Conservation (phyloP, 2,329 filamentous ascomycete genomes). For the Trichothecium roseum region DNA sequence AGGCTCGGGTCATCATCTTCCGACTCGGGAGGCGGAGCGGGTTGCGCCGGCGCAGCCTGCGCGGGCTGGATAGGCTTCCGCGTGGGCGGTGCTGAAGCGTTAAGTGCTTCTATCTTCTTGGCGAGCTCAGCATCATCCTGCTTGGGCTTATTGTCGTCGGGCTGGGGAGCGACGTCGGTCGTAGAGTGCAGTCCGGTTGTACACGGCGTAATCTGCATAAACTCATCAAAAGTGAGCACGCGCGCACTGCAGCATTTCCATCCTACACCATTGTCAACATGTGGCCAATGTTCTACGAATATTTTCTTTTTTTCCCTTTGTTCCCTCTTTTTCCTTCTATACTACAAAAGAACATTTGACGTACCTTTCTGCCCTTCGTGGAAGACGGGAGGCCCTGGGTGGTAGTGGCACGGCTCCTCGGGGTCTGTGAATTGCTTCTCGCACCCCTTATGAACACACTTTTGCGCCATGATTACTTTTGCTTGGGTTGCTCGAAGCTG, state of each 20-base stretch:
- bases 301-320: neutral
- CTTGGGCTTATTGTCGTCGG: constrained; percentile 50
- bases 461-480: constrained; percentile 56
- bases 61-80: constrained; percentile 27
- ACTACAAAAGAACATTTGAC: constrained; percentile 9
- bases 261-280: constrained; percentile 40
- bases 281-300: neutral
- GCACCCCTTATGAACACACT: constrained; percentile 95
- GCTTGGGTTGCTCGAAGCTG: no score
- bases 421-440: constrained; percentile 77
- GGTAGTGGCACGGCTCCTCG: constrained; percentile 79
- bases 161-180: constrained; percentile 57
- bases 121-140: constrained; percentile 29
- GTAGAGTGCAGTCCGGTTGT: constrained; percentile 88
- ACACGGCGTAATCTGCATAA: constrained; percentile 85
- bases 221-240: constrained; percentile 96
- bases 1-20: constrained; percentile 77
- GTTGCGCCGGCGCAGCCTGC: constrained; percentile 38
- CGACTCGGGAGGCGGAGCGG: constrained; percentile 60
- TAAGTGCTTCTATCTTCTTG: constrained; percentile 43
- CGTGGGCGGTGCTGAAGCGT: constrained; percentile 29
- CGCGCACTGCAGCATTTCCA: constrained; percentile 99
- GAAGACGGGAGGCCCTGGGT: constrained; percentile 88
- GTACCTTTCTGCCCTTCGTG: constrained; percentile 98
- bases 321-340: neutral